Percentiles rank a stretch among this genome's conserved stretches.
Evolutionary conservation across 352 stramenopile species (phyloP).

Genomic region (Paralagenidium karlingii): DNA sequence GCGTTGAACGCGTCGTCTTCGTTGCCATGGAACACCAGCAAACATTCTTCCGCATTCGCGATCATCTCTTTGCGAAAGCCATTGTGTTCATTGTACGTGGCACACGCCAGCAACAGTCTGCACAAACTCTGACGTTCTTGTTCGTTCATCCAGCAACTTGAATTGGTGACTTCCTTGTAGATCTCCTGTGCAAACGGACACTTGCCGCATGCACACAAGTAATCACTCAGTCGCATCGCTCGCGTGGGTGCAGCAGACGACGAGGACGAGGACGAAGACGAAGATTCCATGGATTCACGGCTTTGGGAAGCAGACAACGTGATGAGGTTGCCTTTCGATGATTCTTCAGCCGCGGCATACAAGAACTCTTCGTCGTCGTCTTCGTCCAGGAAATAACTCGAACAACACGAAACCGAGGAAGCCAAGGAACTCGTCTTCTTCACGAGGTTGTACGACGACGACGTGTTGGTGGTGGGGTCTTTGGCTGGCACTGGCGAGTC

Average conservation of each 20-base stretch:
- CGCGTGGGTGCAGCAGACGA: no score
- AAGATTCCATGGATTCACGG: no score
- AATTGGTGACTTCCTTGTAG: conserved; percentile 13
- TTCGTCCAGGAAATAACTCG: background rate
- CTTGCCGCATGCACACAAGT: conserved; percentile 11
- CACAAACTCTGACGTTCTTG: conserved; percentile 13
- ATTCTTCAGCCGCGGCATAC: no score
- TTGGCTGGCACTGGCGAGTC: conserved; percentile 7
- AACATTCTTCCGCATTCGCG: conserved; percentile 13
- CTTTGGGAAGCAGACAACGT: no score
- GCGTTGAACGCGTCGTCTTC: conserved; percentile 17
- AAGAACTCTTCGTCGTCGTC: conserved; percentile 5
- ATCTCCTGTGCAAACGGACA: conserved; percentile 11
- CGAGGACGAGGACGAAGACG: conserved; percentile 2
- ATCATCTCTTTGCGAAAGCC: conserved; percentile 18
- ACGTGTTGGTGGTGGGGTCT: conserved; percentile 12
- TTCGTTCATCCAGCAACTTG: conserved; percentile 18
- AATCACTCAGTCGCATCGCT: conserved; percentile 8
- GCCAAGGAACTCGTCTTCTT: no score
- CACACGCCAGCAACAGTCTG: conserved; percentile 15
- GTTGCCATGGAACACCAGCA: conserved; percentile 17
- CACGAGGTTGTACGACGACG: conserved; percentile 12
- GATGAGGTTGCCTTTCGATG: no score
- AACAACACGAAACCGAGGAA: conserved; percentile 10
- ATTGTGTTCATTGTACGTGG: conserved; percentile 7